These are phyloP conservation scores for Boletus subparvulus DNA, from an alignment of 768 basidiomycete species.

Conservation along the genomic window DNA sequence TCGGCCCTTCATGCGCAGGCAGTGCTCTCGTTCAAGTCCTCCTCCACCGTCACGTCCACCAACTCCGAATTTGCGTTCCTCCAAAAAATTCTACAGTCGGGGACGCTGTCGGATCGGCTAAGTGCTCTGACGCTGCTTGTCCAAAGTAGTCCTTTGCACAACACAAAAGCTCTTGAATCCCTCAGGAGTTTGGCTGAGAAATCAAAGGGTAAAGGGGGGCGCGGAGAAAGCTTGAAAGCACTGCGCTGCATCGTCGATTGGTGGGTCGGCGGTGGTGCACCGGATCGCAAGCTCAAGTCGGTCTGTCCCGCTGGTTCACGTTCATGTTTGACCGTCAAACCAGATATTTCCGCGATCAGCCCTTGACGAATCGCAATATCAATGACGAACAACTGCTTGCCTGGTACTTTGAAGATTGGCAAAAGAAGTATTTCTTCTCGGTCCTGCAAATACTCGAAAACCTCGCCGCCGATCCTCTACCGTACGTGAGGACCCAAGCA, in stretches of 20 bases:
- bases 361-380: conserved; percentile 57
- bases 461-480: conserved; percentile 79
- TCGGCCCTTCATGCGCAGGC: conserved; percentile 46
- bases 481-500: conserved; percentile 85
- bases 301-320: conserved; percentile 25
- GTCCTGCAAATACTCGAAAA: conserved; percentile 87
- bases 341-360: conserved; percentile 92
- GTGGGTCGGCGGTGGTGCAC: conserved; percentile 96
- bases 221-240: conserved; percentile 92
- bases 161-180: conserved; percentile 74
- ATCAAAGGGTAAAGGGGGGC: conserved; percentile 79
- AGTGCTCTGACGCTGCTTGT: conserved; percentile 89
- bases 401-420: conserved; percentile 96
- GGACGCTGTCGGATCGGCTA: conserved; percentile 89
- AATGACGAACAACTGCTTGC: conserved; percentile 73
- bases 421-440: conserved; percentile 96
- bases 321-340: neutral
- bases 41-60: conserved; percentile 42
- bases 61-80: conserved; percentile 81
- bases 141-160: conserved; percentile 85
- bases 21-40: conserved; percentile 46
- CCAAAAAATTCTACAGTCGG: conserved; percentile 78
- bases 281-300: conserved; percentile 81
- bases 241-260: conserved; percentile 92
- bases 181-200: conserved; percentile 74